Evolutionary conservation across 306 rosid genomes (phyloP), one percentile per base, ranked within the genome.

Genomic region (Hippophae tibetana): DNA sequence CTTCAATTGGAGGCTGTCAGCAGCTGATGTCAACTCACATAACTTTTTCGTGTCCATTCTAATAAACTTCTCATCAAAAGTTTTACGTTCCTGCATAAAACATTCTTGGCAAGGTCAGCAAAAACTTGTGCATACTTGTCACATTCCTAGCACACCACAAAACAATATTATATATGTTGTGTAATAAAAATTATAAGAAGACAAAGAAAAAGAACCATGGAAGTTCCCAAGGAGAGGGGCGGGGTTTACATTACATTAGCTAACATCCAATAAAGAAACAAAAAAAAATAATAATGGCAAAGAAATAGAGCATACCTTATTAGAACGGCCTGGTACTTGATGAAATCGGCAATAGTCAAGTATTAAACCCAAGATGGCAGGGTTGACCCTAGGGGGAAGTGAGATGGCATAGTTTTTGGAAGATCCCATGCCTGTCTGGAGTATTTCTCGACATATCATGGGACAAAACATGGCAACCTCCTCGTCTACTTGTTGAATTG

Each of bases 401-500:
- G 82, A 81, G 74, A 89, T 82, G 45, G 97, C 95, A 79, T 76
- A 78, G 26, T 65, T 84, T 75, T 89, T 89, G 79, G 97, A 89
- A 56, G 86, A 79, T 71, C 97, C 95, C 89, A 74, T 72, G 73
- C 93, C 93, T 42, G 84, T 79, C 65, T 86, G 89, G 67, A 86
- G 72, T 74, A 84, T 65, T 76, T 89, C 97, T 57, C 72, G 84
- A 58, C 87, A 83, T 63, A 89, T 89, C 95, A 83, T 78, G 13
- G 97, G 97, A 81, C 92, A 89, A 76, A 89, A 86, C 95, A 86
- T 79, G 26, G 97, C 97, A 66, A 86, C 89, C 74, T 84, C 95
- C 74, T 89, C 84, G 69, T 89, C 92, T 62, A 89, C 89, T 89
- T 89, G 89, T 76, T 89, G 95, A 70, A 81, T 78, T 54, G 95